A percentile compares a stretch with the other conserved stretches of the same genome.
These are phyloP conservation scores for Cordyceps pruinosa DNA, from an alignment of 2,329 filamentous ascomycete species.

Conservation along the genomic window DNA sequence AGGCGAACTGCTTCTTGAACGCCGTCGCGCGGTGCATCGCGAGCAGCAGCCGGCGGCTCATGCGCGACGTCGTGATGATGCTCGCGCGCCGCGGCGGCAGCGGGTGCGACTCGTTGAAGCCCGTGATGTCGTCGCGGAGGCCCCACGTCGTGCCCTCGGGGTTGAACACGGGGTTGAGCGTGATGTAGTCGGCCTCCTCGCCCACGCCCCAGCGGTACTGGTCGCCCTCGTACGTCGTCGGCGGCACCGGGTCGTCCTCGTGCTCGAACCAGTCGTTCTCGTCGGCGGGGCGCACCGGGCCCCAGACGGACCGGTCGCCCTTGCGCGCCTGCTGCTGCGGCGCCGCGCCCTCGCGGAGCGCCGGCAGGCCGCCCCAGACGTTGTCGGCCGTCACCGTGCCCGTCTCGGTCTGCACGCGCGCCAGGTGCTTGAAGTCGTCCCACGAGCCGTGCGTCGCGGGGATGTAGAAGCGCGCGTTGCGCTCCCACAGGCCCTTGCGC, in stretches of 20 bases:
- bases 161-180: slow-evolving; percentile 85
- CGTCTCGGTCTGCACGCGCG: slow-evolving; percentile 67
- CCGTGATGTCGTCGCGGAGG: slow-evolving; percentile 74
- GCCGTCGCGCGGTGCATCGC: slow-evolving; percentile 90
- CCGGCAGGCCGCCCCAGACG: slow-evolving; percentile 52
- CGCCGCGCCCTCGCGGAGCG: slow-evolving; percentile 31
- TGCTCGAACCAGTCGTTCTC: slow-evolving; percentile 64
- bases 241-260: slow-evolving; percentile 67
- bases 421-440: slow-evolving; percentile 70
- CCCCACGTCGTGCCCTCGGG: slow-evolving; percentile 82
- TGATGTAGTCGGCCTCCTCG: slow-evolving; percentile 87
- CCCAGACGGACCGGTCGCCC: slow-evolving; percentile 69
- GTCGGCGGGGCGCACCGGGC: slow-evolving; percentile 64
- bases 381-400: slow-evolving; percentile 60
- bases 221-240: slow-evolving; percentile 66
- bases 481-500: slow-evolving; percentile 74
- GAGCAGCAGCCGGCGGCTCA: slow-evolving; percentile 70
- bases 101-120: slow-evolving; percentile 62
- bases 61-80: slow-evolving; percentile 81
- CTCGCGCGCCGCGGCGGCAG: slow-evolving; percentile 65
- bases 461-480: slow-evolving; percentile 70
- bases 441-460: slow-evolving; percentile 69
- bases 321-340: slow-evolving; percentile 29
- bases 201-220: slow-evolving; percentile 80
- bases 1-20: slow-evolving; percentile 80